Evolutionary conservation across 371 early-diverging fungal species (phyloP).

Genomic region (Mortierella sp.): DNA sequence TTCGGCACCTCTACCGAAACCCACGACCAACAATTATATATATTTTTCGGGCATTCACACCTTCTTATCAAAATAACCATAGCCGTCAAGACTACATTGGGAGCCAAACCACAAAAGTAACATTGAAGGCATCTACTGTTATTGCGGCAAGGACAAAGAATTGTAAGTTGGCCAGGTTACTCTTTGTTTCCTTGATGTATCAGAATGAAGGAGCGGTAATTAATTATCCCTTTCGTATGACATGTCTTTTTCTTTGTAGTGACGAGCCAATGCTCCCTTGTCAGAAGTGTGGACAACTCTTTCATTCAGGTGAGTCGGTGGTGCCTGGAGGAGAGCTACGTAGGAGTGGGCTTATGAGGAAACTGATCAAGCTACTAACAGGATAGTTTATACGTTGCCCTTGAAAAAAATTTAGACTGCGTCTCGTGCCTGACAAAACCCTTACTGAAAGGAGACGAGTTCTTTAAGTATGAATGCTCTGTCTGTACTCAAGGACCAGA

Average conservation of each 20-base stretch:
- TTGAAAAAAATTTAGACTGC: slow-evolving; percentile 53
- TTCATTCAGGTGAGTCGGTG: slow-evolving; percentile 69
- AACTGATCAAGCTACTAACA: background rate
- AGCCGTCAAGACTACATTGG: slow-evolving; percentile 48
- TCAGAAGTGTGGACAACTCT: slow-evolving; percentile 69
- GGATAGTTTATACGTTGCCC: background rate
- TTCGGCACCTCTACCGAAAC: background rate
- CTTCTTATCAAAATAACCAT: background rate
- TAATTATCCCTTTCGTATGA: background rate
- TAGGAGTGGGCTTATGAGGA: background rate
- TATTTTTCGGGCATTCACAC: background rate
- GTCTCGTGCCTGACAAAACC: slow-evolving; percentile 63
- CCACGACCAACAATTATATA: background rate
- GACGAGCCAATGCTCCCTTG: slow-evolving; percentile 74
- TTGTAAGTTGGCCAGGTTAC: slow-evolving; percentile 46
- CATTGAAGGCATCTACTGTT: slow-evolving; percentile 71
- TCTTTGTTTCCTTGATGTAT: background rate
- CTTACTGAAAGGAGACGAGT: slow-evolving; percentile 74
- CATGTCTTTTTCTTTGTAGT: slow-evolving; percentile 34
- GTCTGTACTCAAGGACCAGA: slow-evolving; percentile 73
- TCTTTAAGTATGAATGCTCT: slow-evolving; percentile 76
- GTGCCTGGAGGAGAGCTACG: background rate
- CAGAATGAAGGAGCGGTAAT: background rate
- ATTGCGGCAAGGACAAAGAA: slow-evolving; percentile 72
- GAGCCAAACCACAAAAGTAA: slow-evolving; percentile 59